Percentiles rank a stretch among this genome's conserved stretches.
Conservation (phyloP, 2,329 filamentous ascomycete species). For the Chaetomium sp. region DNA sequence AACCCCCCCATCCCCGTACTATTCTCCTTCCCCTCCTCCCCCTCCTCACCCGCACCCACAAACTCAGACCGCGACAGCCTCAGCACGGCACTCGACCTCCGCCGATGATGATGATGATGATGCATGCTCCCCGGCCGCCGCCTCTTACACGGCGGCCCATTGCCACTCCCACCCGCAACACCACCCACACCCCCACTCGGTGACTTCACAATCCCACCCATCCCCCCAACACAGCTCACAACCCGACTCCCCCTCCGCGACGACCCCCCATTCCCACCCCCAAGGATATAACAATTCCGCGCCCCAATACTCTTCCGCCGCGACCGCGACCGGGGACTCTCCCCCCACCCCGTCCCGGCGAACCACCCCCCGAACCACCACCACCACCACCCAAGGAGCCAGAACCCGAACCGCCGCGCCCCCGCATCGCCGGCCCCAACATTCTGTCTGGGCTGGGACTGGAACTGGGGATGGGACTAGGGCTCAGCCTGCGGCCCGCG, state of each 20-base stretch:
- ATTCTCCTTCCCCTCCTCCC: constrained; percentile 23
- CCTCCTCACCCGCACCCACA: constrained; percentile 7
- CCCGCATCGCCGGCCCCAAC: not conserved
- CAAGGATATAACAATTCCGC: constrained; percentile 52
- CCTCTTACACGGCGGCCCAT: constrained; percentile 12
- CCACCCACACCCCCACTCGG: not conserved
- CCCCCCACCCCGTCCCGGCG: not conserved
- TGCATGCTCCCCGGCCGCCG: constrained; percentile 11
- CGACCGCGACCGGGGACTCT: constrained; percentile 3
- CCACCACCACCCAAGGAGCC: not conserved
- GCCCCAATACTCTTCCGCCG: constrained; percentile 41
- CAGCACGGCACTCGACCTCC: constrained; percentile 11
- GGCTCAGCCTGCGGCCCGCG: not conserved
- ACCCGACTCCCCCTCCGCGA: constrained; percentile 16
- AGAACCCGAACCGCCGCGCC: constrained; percentile 24
- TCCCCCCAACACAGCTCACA: not conserved
- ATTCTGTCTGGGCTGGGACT: constrained; percentile 37
- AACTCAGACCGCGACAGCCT: constrained; percentile 11
- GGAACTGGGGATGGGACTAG: constrained; percentile 37
- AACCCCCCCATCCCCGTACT: constrained; percentile 6
- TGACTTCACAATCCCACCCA: constrained; percentile 10
- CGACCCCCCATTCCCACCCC: constrained; percentile 30
- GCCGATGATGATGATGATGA: constrained; percentile 12
- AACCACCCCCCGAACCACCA: constrained; percentile 13
- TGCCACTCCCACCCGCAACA: not conserved